Base-by-base conservation (phyloP, 106 monocot genomes). In the Hemerocallis citrina region DNA sequence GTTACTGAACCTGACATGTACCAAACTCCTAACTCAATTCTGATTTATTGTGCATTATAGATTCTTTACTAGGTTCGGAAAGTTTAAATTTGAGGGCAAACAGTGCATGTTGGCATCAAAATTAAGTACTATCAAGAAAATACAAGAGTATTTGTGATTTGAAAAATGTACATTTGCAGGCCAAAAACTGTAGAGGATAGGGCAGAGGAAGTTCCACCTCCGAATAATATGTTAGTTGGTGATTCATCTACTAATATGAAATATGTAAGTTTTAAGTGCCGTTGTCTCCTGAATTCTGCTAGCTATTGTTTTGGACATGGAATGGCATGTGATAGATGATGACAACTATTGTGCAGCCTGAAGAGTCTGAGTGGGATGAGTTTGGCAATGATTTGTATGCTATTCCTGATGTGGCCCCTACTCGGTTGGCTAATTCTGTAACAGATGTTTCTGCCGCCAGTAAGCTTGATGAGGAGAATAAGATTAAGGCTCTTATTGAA, bases 341-440 rank as follows among this genome's bases (percentile, higher is more conserved):
- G 35, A 74, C 15, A n/a, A 63, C n/a, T n/a, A 38, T 63, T 69
- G 56, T 71, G 68, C 90, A 98, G 96, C 77, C 72, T 58, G 89
- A 95, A 72, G 95, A 96, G 52, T 85, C 79, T 42, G 96, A 91
- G 54, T 98, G 91, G 91, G 96, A 98, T 85, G 96, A 88, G 25
- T 98, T 98, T 71, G 96, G 96, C 20, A 92, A 81, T 68, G 96
- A 98, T 55, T 70, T 91, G 30, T 98, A 98, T 75, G 79, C 84
- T 70, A 73, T 77, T 40, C 82, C 87, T 66, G 95, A 86, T 64
- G 75, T 52, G 21, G 57, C 63, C 37, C 77, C 74, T 67, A 45
- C 74, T 54, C 91, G 81, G 63, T 47, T 64, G 20, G 58, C 20
- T 68, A 77, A 72, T 60, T 69, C 72, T 47, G 65, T 59, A 22